Percentiles rank a stretch among this genome's conserved stretches.
These are phyloP conservation scores for Calocybe cyanea DNA, from an alignment of 768 basidiomycete species.

Conservation along the genomic window DNA sequence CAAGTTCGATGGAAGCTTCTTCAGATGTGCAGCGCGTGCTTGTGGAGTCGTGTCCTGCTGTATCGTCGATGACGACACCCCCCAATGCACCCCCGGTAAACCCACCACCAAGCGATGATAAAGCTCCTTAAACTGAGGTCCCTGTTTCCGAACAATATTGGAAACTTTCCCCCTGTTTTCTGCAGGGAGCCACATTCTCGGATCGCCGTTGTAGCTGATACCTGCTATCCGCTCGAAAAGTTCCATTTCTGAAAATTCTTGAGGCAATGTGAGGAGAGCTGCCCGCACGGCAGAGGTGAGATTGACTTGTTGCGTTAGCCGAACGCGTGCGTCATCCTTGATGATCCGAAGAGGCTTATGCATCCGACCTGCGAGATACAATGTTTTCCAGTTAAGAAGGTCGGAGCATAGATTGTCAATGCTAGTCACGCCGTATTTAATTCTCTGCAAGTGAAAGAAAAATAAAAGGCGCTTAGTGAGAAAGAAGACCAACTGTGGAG, in stretches of 20 bases:
- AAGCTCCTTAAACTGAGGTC: conserved; percentile 79
- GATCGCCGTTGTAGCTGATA: conserved; percentile 86
- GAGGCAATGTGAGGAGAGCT: conserved; percentile 84
- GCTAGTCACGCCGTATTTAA: conserved; percentile 97
- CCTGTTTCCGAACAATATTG: conserved; percentile 87
- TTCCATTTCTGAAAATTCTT: conserved; percentile 73
- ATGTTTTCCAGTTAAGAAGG: conserved; percentile 85
- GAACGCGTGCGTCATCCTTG: conserved; percentile 87
- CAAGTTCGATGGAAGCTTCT: conserved; percentile 73
- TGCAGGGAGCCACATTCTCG: conserved; percentile 89
- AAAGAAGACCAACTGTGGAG: background rate
- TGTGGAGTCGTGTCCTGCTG: conserved; percentile 73
- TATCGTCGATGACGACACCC: conserved; percentile 41
- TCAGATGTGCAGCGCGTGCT: conserved; percentile 69
- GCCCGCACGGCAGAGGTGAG: conserved; percentile 85
- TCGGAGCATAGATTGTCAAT: conserved; percentile 88
- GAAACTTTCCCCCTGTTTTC: conserved; percentile 94
- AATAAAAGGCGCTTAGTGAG: background rate
- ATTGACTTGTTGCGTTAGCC: conserved; percentile 92
- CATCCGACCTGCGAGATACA: conserved; percentile 94
- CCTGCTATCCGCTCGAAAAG: conserved; percentile 85
- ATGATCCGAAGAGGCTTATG: conserved; percentile 96
- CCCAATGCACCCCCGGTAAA: conserved; percentile 80
- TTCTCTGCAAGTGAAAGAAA: conserved; percentile 47
- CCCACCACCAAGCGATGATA: conserved; percentile 79